Base-by-base conservation (phyloP, 345 rosid species). In the Microthlaspi erraticum region DNA sequence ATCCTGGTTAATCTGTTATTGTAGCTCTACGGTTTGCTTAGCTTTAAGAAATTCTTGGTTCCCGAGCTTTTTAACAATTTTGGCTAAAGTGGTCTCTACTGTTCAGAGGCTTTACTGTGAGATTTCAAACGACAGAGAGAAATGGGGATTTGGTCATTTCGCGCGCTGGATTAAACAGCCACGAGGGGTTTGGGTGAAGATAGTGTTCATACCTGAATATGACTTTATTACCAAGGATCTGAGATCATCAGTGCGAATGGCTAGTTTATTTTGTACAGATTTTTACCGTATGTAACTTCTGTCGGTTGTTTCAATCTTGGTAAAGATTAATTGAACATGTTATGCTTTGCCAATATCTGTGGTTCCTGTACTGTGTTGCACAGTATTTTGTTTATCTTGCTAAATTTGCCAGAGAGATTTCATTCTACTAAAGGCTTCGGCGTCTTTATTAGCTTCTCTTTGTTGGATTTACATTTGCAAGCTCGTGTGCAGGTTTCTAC, bases 121-220 rank as follows among this genome's bases (percentile, higher is more conserved):
- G 69, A 23, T 43, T 32, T 59, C 6, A 12, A 42, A 67, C 66
- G 72, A 29, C 49, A 67, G 61, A 38, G 70, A 64, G 80, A 58
- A 44, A 84, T 86, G 91, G 87, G 92, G 23, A 37, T 87, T 19
- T n/a, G 78, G 89, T 77, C 82, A 88, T 68, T 81, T 93, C 26
- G 84, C 58, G 58, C 94, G 96, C 59, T 90, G 83, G 66, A 88
- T 81, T 16, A 93, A 88, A 70, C 89, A 85, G 68, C 96, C 93
- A 43, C 60, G 78, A 60, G 96, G 96, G 78, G 48, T 91, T 48
- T 90, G 87, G 77, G 64, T 81, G 20, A 93, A 91, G 81, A 80
- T 81, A 90, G 53, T 87, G 2, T 86, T 89, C 10, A 83, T 88
- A 6, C 38, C 3, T 52, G 10, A 31, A 2, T 6, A 41, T 39